Evolutionary conservation across 2,329 filamentous ascomycete species (phyloP), one percentile per base, ranked within the genome.

Genomic region (Neofusicoccum parvum): DNA sequence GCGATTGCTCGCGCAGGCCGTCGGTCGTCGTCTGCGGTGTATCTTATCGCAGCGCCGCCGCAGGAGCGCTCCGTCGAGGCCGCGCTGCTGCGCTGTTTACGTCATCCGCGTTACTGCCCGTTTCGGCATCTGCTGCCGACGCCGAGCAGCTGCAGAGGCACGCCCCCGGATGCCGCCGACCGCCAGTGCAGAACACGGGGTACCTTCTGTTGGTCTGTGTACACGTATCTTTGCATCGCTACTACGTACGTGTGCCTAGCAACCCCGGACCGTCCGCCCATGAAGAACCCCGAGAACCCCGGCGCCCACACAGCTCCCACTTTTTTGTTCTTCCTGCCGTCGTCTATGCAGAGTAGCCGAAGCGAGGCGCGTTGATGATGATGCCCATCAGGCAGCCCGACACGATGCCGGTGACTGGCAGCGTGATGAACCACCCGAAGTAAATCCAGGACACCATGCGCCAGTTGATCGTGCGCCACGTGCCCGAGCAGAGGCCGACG

Each of bases 321-420:
- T n/a, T 34, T 34, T 36, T 7, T 23, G 41, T n/a, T 4, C 20
- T 23, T 23, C 3, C 23, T 23, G 23, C 23, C 23, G 23, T 23
- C 23, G 2, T 59, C 54, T 59, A 48, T 3, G 9, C 56, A 2
- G 43, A 46, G 36, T 54, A 64, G 14, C 64, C 48, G 27, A 60
- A 66, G 11, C 64, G 70, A 5, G 88, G 88, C 53, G 87, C 84
- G 69, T 89, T 87, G 67, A 88, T 81, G 66, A 89, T 80, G 64
- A 90, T 82, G 2, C 82, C 87, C 85, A 88, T 89, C 51, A 89
- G 74, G 59, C 83, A 80, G 9, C 87, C 88, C 4, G 84, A 85
- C 46, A 89, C 80, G 36, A 86, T 78, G 48, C 85, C 87, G 9
- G 87, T 80, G 27, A 79, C 71, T 3, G 87, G 87, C 14, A 89